Evolutionary conservation across 1,284 basidiomycete species (phyloP).

Genomic region (Sporisorium sorghi): DNA sequence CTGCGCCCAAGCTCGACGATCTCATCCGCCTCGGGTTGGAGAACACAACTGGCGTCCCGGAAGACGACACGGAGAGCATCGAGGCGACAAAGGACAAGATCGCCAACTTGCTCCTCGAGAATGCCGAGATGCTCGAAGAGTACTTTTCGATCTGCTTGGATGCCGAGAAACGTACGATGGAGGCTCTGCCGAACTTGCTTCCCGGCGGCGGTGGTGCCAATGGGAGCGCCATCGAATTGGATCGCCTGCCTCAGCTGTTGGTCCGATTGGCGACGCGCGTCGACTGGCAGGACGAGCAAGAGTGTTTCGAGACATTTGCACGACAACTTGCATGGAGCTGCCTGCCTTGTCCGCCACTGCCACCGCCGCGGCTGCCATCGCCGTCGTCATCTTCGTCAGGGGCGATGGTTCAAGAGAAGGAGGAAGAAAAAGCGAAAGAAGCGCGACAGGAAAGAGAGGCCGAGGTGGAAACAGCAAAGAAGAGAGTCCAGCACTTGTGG

Average conservation of each 20-base stretch:
- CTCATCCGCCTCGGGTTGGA: conserved; percentile 84
- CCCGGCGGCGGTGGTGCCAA: conserved; percentile 76
- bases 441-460: conserved; percentile 14
- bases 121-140: conserved; percentile 87
- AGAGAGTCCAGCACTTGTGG: conserved; percentile 54
- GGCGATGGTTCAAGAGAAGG: not conserved
- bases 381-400: not conserved
- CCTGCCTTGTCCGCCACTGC: conserved; percentile 70
- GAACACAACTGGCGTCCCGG: conserved; percentile 73
- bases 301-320: conserved; percentile 86
- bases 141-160: conserved; percentile 81
- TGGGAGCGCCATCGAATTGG: conserved; percentile 78
- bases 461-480: conserved; percentile 17
- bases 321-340: conserved; percentile 77
- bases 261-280: conserved; percentile 74
- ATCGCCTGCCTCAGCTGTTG: conserved; percentile 57
- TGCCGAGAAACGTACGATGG: conserved; percentile 76
- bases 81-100: conserved; percentile 57
- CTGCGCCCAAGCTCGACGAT: conserved; percentile 79
- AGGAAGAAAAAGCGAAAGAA: not conserved
- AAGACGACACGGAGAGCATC: conserved; percentile 70
- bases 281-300: conserved; percentile 84
- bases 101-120: conserved; percentile 69
- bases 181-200: conserved; percentile 83
- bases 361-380: not conserved